These are phyloP conservation scores for Dendrobium catenatum DNA, from an alignment of 106 monocot species.

Conservation along the genomic window DNA sequence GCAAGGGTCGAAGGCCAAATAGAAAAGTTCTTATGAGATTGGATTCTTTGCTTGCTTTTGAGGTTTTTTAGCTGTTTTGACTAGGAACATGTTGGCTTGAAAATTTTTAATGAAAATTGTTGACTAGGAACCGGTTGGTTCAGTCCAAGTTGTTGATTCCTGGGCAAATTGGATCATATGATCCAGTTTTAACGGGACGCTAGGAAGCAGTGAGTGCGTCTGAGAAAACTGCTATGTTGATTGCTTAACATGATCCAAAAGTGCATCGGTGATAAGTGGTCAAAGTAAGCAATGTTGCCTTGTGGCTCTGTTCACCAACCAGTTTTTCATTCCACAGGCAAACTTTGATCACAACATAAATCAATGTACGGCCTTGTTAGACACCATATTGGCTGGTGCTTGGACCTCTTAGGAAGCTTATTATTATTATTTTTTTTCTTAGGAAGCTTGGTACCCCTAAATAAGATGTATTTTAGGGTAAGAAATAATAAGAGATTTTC, in stretches of 20 bases:
- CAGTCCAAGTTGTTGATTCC: background rate
- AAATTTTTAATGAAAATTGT: too few species aligned
- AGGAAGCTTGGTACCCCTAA: background rate
- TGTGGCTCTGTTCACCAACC: background rate
- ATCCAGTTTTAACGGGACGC: background rate
- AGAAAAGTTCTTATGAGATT: background rate
- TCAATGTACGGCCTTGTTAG: background rate
- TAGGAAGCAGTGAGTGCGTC: too few species aligned
- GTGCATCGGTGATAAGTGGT: too few species aligned
- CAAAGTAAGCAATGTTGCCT: too few species aligned
- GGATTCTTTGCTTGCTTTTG: background rate
- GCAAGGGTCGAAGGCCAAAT: background rate
- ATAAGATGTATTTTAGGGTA: background rate
- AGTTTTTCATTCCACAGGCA: background rate
- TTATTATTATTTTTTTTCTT: background rate
- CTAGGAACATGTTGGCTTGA: background rate
- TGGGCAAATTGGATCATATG: background rate
- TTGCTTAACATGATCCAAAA: too few species aligned
- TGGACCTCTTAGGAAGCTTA: background rate
- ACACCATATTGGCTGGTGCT: background rate
- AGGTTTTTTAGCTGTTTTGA: background rate
- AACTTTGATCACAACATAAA: background rate
- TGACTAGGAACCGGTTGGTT: background rate
- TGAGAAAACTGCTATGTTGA: background rate
- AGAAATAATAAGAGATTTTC: background rate